Base-by-base conservation (phyloP, 352 stramenopile species). In the Globisporangium nodosum region DNA sequence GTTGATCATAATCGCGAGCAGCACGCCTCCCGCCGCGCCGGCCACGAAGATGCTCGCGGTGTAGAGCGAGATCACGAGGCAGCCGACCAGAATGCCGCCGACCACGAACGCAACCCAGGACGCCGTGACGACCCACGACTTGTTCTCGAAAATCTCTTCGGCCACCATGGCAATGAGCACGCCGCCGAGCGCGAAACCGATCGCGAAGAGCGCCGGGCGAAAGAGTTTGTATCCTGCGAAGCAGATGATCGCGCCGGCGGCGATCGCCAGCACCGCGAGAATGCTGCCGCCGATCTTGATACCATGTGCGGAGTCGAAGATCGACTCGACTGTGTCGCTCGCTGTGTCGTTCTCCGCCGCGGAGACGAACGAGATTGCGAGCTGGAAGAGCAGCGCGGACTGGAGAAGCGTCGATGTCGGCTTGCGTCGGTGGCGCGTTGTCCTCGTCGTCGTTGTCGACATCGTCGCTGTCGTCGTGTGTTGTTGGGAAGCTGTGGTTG, bases 181-280 rank as follows among this genome's bases (percentile, higher is more conserved):
- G 15, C 77, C 73, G 35, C 76, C 80, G 27, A 71, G 61, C n/a
- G 75, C 61, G 58, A 88, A 88, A 18, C 76, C 78, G 18, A 71
- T 63, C 18, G 74, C 56, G 47, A 90, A 88, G 35, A 90, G 70
- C 20, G 79, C 65, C 24, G 49, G 56, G 6, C 79, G 74, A 60
- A 91, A 84, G 51, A 88, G 59, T 15, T 76, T 74, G 65, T 91
- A 91, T 52, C 83, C 83, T 37, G 73, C 65, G 3, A 78, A 40
- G 45, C 75, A 68, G 55, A 87, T 60, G 47, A 88, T 30, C 1
- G 58, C 49, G 30, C 80, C 80, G 21, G 70, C 49, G 37, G 56
- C 64, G 11, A 87, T 76, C 15, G 73, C 73, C n/a, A 68, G 35
- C 12, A 66, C 53, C 15, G 72, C 75, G 24, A 85, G 13, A 33